Evolutionary conservation across 1,139 yeast species (phyloP).

Genomic region (Lodderomyces theae): DNA sequence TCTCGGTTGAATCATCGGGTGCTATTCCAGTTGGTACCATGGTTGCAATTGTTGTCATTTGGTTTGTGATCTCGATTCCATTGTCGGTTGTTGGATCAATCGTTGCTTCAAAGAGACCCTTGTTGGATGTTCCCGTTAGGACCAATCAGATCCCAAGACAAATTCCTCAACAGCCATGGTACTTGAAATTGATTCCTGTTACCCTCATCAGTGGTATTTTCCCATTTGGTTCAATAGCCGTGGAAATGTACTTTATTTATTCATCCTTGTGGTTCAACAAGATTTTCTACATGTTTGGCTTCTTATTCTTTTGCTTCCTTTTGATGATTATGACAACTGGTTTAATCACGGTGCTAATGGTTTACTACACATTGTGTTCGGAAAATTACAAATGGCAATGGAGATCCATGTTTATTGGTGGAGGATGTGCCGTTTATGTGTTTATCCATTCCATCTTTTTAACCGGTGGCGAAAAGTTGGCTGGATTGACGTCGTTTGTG

Average conservation of each 20-base stretch:
- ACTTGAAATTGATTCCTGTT: constrained; percentile 64
- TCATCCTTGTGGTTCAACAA: constrained; percentile 93
- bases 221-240: constrained; percentile 94
- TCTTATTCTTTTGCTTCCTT: constrained; percentile 81
- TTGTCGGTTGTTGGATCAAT: constrained; percentile 78
- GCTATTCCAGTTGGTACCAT: constrained; percentile 93
- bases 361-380: constrained; percentile 80
- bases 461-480: constrained; percentile 61
- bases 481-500: constrained; percentile 73
- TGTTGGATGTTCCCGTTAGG: constrained; percentile 69
- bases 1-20: constrained; percentile 80
- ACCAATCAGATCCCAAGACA: constrained; percentile 95
- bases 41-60: constrained; percentile 73
- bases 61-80: constrained; percentile 88
- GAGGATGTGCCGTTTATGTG: constrained; percentile 83
- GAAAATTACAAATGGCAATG: constrained; percentile 98
- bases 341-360: constrained; percentile 74
- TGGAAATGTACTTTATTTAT: constrained; percentile 86
- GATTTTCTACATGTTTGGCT: constrained; percentile 96
- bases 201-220: constrained; percentile 81
- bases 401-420: constrained; percentile 86
- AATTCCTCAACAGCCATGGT: constrained; percentile 89
- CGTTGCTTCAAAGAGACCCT: constrained; percentile 64
- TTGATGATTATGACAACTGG: constrained; percentile 81
- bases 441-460: constrained; percentile 79